These are phyloP conservation scores for Pseudozyma thailandica DNA, from an alignment of 1,284 basidiomycete genomes.

Conservation along the genomic window DNA sequence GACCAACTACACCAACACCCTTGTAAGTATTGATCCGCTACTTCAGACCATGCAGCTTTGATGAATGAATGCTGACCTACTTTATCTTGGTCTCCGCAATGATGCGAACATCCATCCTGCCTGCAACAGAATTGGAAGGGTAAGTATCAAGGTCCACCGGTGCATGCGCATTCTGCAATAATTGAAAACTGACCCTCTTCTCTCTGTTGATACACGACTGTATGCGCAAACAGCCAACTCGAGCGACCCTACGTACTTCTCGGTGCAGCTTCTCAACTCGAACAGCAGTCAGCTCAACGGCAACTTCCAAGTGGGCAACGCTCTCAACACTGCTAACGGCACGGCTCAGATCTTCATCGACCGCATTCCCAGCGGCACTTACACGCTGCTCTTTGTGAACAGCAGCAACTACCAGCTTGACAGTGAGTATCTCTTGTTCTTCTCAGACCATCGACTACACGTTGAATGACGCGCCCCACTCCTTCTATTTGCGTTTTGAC, in stretches of 20 bases:
- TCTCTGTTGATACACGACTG: background rate
- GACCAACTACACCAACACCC: slow-evolving; percentile 53
- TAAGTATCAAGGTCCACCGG: too few species aligned
- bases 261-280: slow-evolving; percentile 50
- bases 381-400: slow-evolving; percentile 54
- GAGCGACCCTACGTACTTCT: slow-evolving; percentile 43
- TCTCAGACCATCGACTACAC: background rate
- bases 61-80: slow-evolving; percentile 1
- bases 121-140: slow-evolving; percentile 42
- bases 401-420: slow-evolving; percentile 55
- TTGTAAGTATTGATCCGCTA: slow-evolving; percentile 33
- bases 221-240: slow-evolving; percentile 38
- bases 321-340: slow-evolving; percentile 46
- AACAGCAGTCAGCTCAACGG: slow-evolving; percentile 51
- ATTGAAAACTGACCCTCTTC: too few species aligned
- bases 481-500: background rate
- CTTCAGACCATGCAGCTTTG: background rate
- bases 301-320: slow-evolving; percentile 58
- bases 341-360: slow-evolving; percentile 52
- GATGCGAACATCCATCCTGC: too few species aligned
- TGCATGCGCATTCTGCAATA: too few species aligned
- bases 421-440: slow-evolving; percentile 6
- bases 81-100: background rate
- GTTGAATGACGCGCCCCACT: background rate
- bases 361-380: slow-evolving; percentile 46